Conservation (phyloP, 352 stramenopile species). For the Globisporangium emineosum region DNA sequence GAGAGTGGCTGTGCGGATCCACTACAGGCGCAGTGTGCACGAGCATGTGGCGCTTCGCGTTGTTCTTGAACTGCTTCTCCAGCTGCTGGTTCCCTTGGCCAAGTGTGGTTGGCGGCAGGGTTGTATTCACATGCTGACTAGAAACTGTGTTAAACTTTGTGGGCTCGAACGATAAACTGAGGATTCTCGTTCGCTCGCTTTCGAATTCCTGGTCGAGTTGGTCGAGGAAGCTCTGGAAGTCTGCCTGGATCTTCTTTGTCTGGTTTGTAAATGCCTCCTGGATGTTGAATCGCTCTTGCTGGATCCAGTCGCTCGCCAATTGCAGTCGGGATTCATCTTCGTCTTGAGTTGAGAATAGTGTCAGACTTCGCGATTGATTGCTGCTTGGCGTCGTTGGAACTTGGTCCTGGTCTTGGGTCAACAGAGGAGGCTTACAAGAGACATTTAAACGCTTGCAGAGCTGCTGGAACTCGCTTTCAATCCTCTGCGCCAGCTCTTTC, state of each 20-base stretch:
- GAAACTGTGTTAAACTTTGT: neutral
- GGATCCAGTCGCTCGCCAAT: constrained; percentile 44
- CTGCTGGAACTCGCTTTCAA: constrained; percentile 31
- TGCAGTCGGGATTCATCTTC: constrained; percentile 23
- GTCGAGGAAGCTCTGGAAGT: constrained; percentile 40
- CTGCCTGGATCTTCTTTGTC: constrained; percentile 45
- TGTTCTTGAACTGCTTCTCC: constrained; percentile 33
- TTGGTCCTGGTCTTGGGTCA: neutral
- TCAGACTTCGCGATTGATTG: neutral
- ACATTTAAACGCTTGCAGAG: constrained; percentile 19
- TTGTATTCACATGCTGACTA: neutral
- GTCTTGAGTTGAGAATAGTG: neutral
- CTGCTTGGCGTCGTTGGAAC: neutral
- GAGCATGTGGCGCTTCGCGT: constrained; percentile 31
- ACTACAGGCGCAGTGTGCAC: constrained; percentile 30
- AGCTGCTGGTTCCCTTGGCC: constrained; percentile 4
- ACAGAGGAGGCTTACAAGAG: neutral
- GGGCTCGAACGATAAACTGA: constrained; percentile 10
- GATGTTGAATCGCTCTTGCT: constrained; percentile 67
- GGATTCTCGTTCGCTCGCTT: constrained; percentile 31
- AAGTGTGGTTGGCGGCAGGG: neutral
- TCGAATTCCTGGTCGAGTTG: constrained; percentile 40
- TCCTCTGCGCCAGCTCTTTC: constrained; percentile 20
- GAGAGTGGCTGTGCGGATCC: constrained; percentile 3
- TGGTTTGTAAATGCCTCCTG: constrained; percentile 68